These are phyloP conservation scores for Phenoliferia sp. DNA, from an alignment of 1,284 basidiomycete genomes.

Conservation along the genomic window DNA sequence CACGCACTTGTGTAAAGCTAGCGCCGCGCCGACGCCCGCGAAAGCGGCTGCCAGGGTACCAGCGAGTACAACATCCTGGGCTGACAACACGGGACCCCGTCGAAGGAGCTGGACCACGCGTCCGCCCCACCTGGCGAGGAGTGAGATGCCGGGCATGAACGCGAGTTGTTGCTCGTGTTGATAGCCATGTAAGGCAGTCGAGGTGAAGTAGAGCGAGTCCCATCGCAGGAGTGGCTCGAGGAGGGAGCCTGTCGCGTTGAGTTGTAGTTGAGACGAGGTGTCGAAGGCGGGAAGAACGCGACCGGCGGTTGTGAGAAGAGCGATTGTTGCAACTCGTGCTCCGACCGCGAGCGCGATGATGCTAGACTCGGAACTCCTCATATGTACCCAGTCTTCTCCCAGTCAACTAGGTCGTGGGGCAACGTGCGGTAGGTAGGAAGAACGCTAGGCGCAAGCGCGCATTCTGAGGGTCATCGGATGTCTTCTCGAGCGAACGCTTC, in stretches of 20 bases:
- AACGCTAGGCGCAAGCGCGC: no score
- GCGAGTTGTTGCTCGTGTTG: conserved; percentile 80
- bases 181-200: conserved; percentile 60
- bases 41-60: not conserved
- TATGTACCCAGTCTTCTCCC: no score
- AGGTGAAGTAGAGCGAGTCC: conserved; percentile 79
- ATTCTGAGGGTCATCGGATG: no score
- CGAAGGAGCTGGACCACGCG: no score
- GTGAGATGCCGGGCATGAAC: conserved; percentile 72
- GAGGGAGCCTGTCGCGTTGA: not conserved
- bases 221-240: conserved; percentile 52
- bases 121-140: no score
- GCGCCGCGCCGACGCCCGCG: not conserved
- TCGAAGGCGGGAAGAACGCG: conserved; percentile 14
- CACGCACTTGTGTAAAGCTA: conserved; percentile 22
- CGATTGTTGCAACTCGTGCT: not conserved
- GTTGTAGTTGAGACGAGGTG: conserved; percentile 4
- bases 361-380: no score
- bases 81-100: no score
- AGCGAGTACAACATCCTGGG: not conserved
- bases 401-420: no score
- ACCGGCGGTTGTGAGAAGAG: not conserved
- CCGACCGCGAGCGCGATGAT: no score
- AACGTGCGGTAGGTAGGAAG: no score
- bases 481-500: no score